Evolutionary conservation across 2,329 filamentous ascomycete species (phyloP).

Genomic region (Fusarium setosum): DNA sequence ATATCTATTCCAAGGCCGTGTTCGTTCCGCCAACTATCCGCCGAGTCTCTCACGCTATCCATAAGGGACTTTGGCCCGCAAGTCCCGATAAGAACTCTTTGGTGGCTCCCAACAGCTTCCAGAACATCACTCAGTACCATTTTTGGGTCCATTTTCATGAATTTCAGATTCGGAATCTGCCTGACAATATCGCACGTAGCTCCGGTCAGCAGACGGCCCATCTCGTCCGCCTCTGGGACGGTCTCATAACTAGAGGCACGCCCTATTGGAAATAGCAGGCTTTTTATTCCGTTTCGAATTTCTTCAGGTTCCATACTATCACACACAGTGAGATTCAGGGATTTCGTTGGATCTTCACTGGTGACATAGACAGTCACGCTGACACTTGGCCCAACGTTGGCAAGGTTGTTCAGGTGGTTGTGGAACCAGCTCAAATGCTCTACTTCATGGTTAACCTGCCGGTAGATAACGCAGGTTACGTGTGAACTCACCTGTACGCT

Average conservation of each 20-base stretch:
- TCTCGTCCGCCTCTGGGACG: neutral
- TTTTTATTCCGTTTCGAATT: neutral
- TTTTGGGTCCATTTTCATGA: neutral
- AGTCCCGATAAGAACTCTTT: accelerated
- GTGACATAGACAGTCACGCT: neutral
- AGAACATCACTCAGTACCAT: neutral
- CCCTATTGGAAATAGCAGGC: neutral
- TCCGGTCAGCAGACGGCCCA: too few relatives aligned
- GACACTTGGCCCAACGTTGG: neutral
- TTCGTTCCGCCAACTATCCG: neutral
- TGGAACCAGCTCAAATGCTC: neutral
- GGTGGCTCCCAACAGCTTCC: neutral
- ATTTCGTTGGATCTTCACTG: accelerated
- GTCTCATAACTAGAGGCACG: neutral
- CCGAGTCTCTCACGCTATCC: neutral
- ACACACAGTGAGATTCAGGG: neutral
- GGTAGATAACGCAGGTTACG: neutral
- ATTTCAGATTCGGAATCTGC: accelerated
- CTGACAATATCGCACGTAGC: neutral
- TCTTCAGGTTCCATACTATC: accelerated
- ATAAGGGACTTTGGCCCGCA: neutral
- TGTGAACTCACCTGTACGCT: slow-evolving; percentile 1
- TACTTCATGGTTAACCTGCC: too few relatives aligned
- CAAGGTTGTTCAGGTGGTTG: neutral
- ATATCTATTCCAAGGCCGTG: neutral